Evolutionary conservation across 1,284 basidiomycete genomes (phyloP).

Genomic region (Phylloboletellus chloephorus): DNA sequence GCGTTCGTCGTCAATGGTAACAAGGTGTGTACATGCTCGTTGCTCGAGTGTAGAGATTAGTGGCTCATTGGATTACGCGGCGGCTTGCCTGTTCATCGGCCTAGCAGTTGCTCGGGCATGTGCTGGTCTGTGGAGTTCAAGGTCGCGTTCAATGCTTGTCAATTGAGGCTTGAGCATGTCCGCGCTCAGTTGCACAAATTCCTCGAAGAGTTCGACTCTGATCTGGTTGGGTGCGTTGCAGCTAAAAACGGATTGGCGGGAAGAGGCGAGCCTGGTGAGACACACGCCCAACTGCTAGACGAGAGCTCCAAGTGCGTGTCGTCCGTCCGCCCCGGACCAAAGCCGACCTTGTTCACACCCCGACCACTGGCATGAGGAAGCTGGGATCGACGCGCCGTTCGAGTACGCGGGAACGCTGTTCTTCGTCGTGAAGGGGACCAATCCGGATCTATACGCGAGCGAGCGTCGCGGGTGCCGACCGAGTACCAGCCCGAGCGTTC

Average conservation of each 20-base stretch:
- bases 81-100: background rate
- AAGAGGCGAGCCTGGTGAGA: constrained; percentile 42
- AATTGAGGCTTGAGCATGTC: background rate
- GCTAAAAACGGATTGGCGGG: constrained; percentile 51
- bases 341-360: background rate
- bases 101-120: constrained; percentile 42
- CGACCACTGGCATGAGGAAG: constrained; percentile 60
- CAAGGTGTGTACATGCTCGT: constrained; percentile 17
- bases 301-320: constrained; percentile 38
- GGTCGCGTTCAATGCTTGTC: background rate
- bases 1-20: constrained; percentile 32
- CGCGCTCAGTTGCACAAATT: background rate
- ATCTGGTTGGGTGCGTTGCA: constrained; percentile 15
- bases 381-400: constrained; percentile 60
- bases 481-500: too few relatives aligned
- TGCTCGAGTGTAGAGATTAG: too few relatives aligned
- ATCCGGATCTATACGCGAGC: constrained; percentile 63
- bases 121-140: constrained; percentile 34
- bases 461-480: constrained; percentile 43
- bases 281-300: constrained; percentile 34
- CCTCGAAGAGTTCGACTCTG: background rate
- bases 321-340: too few relatives aligned
- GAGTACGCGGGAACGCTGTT: constrained; percentile 55
- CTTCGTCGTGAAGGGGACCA: constrained; percentile 48
- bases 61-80: too few relatives aligned